phyloP scores from a whole-genome alignment of 2,329 filamentous ascomycete species.

The Penicillium sp. region DNA sequence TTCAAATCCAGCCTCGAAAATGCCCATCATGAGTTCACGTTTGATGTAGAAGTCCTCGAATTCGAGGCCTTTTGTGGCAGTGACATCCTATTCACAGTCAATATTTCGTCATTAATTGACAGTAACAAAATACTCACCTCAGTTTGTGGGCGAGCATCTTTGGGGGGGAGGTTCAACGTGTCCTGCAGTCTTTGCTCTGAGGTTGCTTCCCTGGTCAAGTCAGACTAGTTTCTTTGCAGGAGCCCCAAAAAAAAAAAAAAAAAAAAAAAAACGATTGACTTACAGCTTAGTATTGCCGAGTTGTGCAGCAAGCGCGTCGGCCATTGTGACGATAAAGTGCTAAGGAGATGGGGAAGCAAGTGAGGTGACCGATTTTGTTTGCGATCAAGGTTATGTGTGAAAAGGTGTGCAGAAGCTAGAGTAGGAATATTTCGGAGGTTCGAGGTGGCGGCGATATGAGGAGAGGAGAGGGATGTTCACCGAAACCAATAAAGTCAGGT shows the following conservation, averaged over 20 bases:
- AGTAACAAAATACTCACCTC: slow-evolving; percentile 37
- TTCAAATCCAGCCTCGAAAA: slow-evolving; percentile 98
- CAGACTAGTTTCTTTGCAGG: slow-evolving; percentile 4
- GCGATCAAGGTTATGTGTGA: background rate
- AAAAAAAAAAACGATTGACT: slow-evolving; percentile 8
- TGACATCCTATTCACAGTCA: slow-evolving; percentile 74
- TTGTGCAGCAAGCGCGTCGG: slow-evolving; percentile 46
- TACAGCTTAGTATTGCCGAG: slow-evolving; percentile 46
- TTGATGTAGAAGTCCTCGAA: slow-evolving; percentile 97
- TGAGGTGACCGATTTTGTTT: background rate
- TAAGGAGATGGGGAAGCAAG: slow-evolving; percentile 3
- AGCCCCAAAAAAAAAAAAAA: background rate
- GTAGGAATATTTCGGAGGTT: background rate
- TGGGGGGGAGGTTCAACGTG: slow-evolving; percentile 46
- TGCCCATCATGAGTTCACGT: slow-evolving; percentile 94
- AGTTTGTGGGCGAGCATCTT: slow-evolving; percentile 50
- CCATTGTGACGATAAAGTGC: slow-evolving; percentile 33
- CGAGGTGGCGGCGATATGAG: background rate
- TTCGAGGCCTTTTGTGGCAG: slow-evolving; percentile 93
- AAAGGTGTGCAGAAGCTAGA: background rate
- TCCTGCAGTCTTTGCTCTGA: slow-evolving; percentile 45
- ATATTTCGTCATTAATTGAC: background rate
- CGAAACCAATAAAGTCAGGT: background rate
- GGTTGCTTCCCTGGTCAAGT: slow-evolving; percentile 35
- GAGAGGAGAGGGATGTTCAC: background rate